Conservation (phyloP, 306 rosid species). For the Rubus idaeus region DNA sequence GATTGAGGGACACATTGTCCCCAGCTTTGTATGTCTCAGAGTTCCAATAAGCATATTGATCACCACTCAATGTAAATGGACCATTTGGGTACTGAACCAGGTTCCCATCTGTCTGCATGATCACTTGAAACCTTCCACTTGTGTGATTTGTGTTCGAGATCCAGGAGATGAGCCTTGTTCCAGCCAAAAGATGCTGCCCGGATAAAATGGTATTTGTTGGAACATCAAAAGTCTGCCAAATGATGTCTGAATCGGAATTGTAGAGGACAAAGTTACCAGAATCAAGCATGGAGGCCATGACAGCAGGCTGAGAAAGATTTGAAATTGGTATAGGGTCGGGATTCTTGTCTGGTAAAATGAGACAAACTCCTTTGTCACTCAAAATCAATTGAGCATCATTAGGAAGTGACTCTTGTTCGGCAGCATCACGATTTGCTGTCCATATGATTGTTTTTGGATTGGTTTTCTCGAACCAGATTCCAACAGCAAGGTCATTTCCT, state of each 20-base stretch:
- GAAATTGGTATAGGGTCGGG: not conserved
- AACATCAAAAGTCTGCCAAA: conserved; percentile 27
- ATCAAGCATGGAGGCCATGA: conserved; percentile 29
- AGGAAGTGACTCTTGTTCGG: not conserved
- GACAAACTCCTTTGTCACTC: not conserved
- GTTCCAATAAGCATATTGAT: not conserved
- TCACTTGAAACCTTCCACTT: not conserved
- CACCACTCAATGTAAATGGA: fast-evolving
- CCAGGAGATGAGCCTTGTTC: conserved; percentile 12
- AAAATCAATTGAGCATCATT: not conserved
- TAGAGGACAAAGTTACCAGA: conserved; percentile 35
- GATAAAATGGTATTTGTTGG: conserved; percentile 32
- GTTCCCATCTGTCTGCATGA: not conserved
- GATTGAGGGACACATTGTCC: conserved; percentile 5
- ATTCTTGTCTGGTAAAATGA: not conserved
- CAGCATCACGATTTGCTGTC: conserved; percentile 27
- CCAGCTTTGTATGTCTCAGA: not conserved
- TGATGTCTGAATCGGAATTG: not conserved
- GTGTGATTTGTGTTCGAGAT: not conserved
- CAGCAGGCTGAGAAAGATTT: not conserved
- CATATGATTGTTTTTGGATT: conserved; percentile 26
- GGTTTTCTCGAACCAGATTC: conserved; percentile 28
- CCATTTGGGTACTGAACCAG: not conserved
- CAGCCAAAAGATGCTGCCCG: not conserved
- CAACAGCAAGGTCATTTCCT: conserved; percentile 9